These are phyloP conservation scores for Ophiosphaerella korrae DNA, from an alignment of 2,329 filamentous ascomycete species.

Conservation along the genomic window DNA sequence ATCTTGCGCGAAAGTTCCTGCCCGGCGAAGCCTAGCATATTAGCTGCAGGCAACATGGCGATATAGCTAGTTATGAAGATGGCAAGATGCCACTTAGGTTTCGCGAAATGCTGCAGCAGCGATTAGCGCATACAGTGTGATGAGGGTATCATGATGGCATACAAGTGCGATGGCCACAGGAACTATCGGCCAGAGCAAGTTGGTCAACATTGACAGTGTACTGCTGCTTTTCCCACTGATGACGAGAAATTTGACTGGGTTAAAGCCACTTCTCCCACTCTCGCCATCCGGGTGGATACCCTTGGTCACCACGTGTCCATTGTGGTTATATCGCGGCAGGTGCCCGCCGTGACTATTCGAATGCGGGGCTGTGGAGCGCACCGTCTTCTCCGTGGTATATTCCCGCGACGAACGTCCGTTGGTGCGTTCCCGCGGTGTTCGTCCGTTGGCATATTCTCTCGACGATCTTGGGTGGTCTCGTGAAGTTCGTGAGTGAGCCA, in stretches of 20 bases:
- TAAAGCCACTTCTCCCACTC: conserved; percentile 69
- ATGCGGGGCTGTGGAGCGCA: conserved; percentile 1
- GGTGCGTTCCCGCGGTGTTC: conserved; percentile 18
- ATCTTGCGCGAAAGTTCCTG: conserved; percentile 75
- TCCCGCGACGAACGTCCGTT: conserved; percentile 21
- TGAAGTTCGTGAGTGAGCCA: conserved; percentile 25
- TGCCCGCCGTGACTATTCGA: conserved; percentile 14
- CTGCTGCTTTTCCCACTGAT: conserved; percentile 70
- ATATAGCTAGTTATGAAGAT: conserved; percentile 75
- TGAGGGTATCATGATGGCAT: conserved; percentile 9
- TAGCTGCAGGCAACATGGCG: conserved; percentile 77
- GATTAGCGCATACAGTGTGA: conserved; percentile 5
- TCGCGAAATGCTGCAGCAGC: conserved; percentile 54
- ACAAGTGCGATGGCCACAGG: conserved; percentile 72
- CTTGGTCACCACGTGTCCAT: conserved; percentile 50
- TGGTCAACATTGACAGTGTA: conserved; percentile 67
- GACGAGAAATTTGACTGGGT: conserved; percentile 66
- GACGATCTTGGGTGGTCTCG: conserved; percentile 17
- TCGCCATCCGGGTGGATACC: conserved; percentile 63
- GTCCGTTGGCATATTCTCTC: conserved; percentile 3
- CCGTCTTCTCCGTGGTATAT: conserved; percentile 30
- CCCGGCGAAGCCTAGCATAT: conserved; percentile 75
- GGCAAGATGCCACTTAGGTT: conserved; percentile 62
- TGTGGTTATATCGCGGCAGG: conserved; percentile 50
- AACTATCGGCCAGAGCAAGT: conserved; percentile 76